Percentiles rank a stretch among this genome's conserved stretches.
Evolutionary conservation across 306 rosid genomes (phyloP).

Genomic region (Corylus heterophylla): DNA sequence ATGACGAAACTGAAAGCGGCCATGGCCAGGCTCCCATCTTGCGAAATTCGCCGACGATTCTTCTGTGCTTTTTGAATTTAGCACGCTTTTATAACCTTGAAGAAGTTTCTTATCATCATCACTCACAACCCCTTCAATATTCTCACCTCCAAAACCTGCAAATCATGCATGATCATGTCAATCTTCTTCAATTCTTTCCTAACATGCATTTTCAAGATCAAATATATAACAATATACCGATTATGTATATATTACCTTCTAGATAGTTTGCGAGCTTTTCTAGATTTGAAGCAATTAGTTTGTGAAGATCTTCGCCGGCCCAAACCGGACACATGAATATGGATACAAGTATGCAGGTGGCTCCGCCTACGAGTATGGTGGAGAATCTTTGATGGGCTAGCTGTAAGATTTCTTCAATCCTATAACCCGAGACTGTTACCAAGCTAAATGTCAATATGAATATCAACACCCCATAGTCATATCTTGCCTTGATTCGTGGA

Average conservation of each 20-base stretch:
- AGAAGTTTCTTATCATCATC: conserved; percentile 47
- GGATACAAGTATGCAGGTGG: conserved; percentile 64
- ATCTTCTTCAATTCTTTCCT: not conserved
- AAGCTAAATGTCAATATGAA: conserved; percentile 85
- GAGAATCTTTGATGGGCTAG: conserved; percentile 69
- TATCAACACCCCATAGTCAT: conserved; percentile 82
- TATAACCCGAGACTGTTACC: conserved; percentile 72
- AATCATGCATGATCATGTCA: not conserved
- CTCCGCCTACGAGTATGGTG: conserved; percentile 66
- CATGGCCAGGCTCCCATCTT: conserved; percentile 96
- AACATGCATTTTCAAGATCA: not conserved
- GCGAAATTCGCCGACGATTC: conserved; percentile 83
- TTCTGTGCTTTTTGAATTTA: conserved; percentile 65
- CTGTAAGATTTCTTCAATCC: conserved; percentile 44
- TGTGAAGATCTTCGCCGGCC: conserved; percentile 93
- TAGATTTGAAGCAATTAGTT: conserved; percentile 63
- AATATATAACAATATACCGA: not conserved
- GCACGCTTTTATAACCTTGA: conserved; percentile 64
- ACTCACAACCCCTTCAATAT: conserved; percentile 20
- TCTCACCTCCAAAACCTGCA: conserved; percentile 65
- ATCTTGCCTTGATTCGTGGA: conserved; percentile 73
- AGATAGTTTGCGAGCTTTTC: conserved; percentile 70
- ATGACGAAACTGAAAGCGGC: conserved; percentile 63
- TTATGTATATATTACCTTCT: conserved; percentile 38
- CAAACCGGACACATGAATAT: conserved; percentile 72